Conservation (phyloP, 202 grass and related monocot species). For the Schoenoplectus tabernaemontani region DNA sequence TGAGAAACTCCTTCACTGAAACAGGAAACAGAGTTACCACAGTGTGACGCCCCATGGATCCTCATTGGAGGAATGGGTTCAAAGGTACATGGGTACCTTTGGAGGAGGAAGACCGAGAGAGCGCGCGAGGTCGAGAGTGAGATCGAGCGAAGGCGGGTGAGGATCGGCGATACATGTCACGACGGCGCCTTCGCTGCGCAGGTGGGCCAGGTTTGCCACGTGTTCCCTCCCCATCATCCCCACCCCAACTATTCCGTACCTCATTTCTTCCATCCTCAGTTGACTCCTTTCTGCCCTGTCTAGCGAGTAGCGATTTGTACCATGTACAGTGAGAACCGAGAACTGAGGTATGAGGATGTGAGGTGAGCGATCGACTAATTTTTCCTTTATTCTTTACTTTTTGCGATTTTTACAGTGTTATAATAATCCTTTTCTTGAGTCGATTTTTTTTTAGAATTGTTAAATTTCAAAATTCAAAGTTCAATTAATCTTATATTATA, state of each 20-base stretch:
- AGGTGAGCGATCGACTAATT: no score
- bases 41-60: neutral
- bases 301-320: no score
- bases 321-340: no score
- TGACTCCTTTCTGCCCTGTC: neutral
- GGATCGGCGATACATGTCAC: conserved; percentile 76
- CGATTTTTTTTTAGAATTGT: no score
- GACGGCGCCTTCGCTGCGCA: conserved; percentile 29
- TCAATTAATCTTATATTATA: no score
- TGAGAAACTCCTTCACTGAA: neutral
- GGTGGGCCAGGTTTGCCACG: conserved; percentile 74
- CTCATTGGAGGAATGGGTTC: neutral
- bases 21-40: neutral
- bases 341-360: no score
- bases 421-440: no score
- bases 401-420: no score
- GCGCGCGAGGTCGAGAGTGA: conserved; percentile 44
- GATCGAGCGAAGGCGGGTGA: conserved; percentile 49
- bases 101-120: conserved; percentile 46
- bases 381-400: no score
- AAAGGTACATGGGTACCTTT: conserved; percentile 19
- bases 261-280: conserved; percentile 15
- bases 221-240: conserved; percentile 99
- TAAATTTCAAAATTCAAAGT: no score
- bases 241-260: conserved; percentile 83